Evolutionary conservation across 768 basidiomycete genomes (phyloP), one percentile per base, ranked within the genome.

Genomic region (Glaciozyma antarctica): DNA sequence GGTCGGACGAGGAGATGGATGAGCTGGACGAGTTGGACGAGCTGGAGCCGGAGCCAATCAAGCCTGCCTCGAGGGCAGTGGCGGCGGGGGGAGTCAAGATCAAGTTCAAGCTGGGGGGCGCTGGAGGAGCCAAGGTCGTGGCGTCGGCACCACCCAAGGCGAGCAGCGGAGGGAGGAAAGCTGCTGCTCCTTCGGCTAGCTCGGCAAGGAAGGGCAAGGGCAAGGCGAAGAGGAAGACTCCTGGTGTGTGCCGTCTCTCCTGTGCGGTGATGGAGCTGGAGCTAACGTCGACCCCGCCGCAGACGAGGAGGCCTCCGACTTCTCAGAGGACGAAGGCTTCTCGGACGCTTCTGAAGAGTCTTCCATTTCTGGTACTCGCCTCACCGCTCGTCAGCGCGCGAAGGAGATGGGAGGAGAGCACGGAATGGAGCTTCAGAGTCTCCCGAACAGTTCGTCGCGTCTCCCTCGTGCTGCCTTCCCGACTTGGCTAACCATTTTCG

Each of bases 311-410:
- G 0, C 52, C 3, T 34, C 7, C 16, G 24, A 60, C 58, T 58
- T 58, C 7, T 24, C 62, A 30, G 64, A 66, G 45, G 64, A 66
- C 16, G 62, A 61, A 22, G 54, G 47, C 34, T 34, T 22, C 34
- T 58, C 57, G 12, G 52, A 53, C 54, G 64, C 65, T 30, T 58
- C 60, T 32, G 47, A 44, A 5, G 28, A 53, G 12, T 24, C 12
- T 22, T 24, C 38, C 60, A 34, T 17, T 5, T 32, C 32, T 26
- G 54, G 45, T 28, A 30, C 44, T 19, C 45, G 55, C 17, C 72
- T 73, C 64, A 74, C 73, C 10, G 73, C 73, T 34, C 44, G 73
- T 41, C 73, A 74, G 59, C 43, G 71, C 13, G 73, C 73, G 15
- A 67, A 65, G 48, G 70, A 73, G 62, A 58, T 71, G 45, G 73